A percentile compares a stretch with the other conserved stretches of the same genome.
Evolutionary conservation across 495 filamentous ascomycete genomes (phyloP).

Genomic region (Penicillium arizonense): DNA sequence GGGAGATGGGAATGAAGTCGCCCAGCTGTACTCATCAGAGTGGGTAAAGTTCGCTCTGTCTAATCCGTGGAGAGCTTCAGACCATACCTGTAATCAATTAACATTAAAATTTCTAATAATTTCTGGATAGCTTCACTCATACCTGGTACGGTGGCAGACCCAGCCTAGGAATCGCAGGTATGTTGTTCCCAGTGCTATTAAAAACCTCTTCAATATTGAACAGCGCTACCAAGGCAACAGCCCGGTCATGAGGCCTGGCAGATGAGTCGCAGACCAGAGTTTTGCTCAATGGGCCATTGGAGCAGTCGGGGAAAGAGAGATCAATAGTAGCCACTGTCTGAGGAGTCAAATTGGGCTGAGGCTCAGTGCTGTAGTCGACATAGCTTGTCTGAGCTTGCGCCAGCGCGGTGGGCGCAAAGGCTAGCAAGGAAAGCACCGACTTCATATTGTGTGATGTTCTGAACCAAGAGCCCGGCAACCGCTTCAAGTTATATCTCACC

Average conservation of each 20-base stretch:
- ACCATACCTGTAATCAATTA: constrained; percentile 8
- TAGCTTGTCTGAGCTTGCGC: constrained; percentile 31
- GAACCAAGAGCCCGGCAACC: not conserved
- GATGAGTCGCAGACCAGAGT: constrained; percentile 49
- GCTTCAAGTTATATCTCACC: not conserved
- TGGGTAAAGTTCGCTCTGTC: constrained; percentile 51
- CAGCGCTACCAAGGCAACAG: constrained; percentile 39
- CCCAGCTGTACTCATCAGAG: constrained; percentile 52
- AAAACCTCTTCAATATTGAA: constrained; percentile 55
- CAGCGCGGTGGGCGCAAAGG: constrained; percentile 25
- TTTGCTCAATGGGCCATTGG: constrained; percentile 28
- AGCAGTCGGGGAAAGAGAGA: constrained; percentile 34
- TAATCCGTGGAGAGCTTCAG: constrained; percentile 57
- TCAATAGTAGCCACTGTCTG: constrained; percentile 22
- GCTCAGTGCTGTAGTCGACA: constrained; percentile 28
- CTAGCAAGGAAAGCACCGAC: constrained; percentile 21
- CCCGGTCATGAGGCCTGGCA: constrained; percentile 45
- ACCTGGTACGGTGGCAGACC: constrained; percentile 55
- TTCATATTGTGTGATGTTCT: not conserved
- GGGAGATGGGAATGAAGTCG: constrained; percentile 62
- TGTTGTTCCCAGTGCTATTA: constrained; percentile 54
- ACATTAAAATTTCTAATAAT: no score
- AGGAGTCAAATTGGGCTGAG: constrained; percentile 30
- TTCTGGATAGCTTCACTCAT: constrained; percentile 33
- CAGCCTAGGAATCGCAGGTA: constrained; percentile 54